Percentiles rank a stretch among this genome's conserved stretches.
Evolutionary conservation across 495 filamentous ascomycete genomes (phyloP).

Genomic region (Daldinia concentrica): DNA sequence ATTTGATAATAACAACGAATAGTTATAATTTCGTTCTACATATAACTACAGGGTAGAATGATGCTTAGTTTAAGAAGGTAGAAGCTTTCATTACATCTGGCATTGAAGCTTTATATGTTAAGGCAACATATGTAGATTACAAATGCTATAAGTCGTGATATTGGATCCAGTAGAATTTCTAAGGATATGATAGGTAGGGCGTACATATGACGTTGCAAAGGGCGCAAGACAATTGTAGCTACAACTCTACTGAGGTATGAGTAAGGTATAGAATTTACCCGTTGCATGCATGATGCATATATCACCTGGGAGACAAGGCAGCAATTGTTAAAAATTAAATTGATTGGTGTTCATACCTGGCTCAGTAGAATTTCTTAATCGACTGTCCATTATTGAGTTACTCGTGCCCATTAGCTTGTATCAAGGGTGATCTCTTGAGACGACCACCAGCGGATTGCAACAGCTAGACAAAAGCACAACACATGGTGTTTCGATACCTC

Average conservation of each 20-base stretch:
- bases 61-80: not conserved
- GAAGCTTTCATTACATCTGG: not conserved
- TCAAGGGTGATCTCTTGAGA: not conserved
- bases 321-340: not conserved
- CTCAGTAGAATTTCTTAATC: not conserved
- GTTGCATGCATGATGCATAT: conserved; percentile 30
- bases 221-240: conserved; percentile 19
- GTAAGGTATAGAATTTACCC: conserved; percentile 16
- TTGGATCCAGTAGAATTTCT: conserved; percentile 4
- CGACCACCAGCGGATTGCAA: not conserved
- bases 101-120: conserved; percentile 22
- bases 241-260: not conserved
- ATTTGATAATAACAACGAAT: not conserved
- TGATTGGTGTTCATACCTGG: not conserved
- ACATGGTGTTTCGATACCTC: not conserved
- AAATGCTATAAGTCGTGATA: not conserved
- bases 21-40: not conserved
- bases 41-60: not conserved
- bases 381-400: not conserved
- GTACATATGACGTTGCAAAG: conserved; percentile 36
- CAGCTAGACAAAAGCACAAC: not conserved
- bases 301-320: conserved; percentile 14
- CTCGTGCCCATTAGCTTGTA: no score
- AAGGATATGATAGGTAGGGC: conserved; percentile 15
- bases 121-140: not conserved